phyloP scores from a whole-genome alignment of 2,329 filamentous ascomycete species.

The Colletotrichum shisoi region DNA sequence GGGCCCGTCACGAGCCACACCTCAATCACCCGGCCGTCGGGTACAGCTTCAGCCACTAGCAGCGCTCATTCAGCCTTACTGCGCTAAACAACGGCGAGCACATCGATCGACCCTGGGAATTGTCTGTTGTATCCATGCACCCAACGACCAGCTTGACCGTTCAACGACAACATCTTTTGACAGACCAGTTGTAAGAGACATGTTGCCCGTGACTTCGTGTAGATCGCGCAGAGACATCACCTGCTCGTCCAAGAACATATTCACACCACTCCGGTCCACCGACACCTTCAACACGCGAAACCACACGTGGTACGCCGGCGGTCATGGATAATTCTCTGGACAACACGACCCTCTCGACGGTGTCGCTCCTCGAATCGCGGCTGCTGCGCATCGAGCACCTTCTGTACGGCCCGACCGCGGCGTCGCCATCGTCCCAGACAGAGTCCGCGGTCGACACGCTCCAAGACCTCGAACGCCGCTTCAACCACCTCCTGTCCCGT shows the following conservation, averaged over 20 bases:
- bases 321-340: conserved; percentile 54
- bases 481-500: conserved; percentile 58
- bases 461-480: conserved; percentile 62
- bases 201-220: background rate
- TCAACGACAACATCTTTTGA: background rate
- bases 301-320: background rate
- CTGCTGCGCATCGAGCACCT: conserved; percentile 67
- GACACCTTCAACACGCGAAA: conserved; percentile 12
- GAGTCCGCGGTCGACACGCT: conserved; percentile 56
- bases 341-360: conserved; percentile 62
- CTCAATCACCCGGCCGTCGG: conserved; percentile 8
- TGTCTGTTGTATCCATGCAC: background rate
- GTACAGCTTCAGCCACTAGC: conserved; percentile 7
- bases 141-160: background rate
- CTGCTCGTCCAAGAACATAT: too few relatives aligned
- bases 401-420: conserved; percentile 58
- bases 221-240: background rate
- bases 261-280: background rate
- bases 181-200: background rate
- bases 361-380: conserved; percentile 66
- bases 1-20: conserved; percentile 31
- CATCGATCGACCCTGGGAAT: conserved; percentile 2
- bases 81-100: conserved; percentile 2
- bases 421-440: conserved; percentile 48
- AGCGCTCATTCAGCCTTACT: conserved; percentile 5